Evolutionary conservation across 2,329 filamentous ascomycete genomes (phyloP).

Genomic region (Rutstroemia sp.): DNA sequence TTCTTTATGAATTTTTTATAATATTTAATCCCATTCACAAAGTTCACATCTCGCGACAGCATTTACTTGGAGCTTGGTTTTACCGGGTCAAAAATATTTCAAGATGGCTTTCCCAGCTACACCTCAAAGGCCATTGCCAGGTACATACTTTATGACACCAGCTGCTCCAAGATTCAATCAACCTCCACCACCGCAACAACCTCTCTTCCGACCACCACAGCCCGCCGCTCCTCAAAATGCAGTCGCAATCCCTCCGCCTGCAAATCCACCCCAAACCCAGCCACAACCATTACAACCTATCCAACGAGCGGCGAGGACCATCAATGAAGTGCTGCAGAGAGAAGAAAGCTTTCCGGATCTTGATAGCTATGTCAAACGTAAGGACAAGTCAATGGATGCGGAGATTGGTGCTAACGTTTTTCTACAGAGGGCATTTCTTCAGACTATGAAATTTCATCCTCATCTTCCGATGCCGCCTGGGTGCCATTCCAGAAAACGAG

Average conservation of each 20-base stretch:
- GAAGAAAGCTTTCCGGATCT: conserved; percentile 83
- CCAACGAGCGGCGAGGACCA: conserved; percentile 71
- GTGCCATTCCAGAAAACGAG: conserved; percentile 83
- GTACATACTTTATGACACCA: conserved; percentile 70
- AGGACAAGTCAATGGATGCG: conserved; percentile 33
- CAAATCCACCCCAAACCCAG: neutral
- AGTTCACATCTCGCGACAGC: conserved; percentile 10
- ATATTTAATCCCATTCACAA: conserved; percentile 11
- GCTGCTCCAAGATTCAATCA: conserved; percentile 45
- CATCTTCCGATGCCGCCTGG: conserved; percentile 58
- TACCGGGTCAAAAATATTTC: neutral
- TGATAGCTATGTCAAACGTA: conserved; percentile 82
- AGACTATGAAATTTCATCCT: conserved; percentile 72
- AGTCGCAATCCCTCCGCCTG: conserved; percentile 14
- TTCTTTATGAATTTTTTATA: conserved; percentile 21
- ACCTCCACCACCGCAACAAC: conserved; percentile 39
- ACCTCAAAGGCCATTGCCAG: conserved; percentile 65
- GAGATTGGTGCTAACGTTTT: conserved; percentile 15
- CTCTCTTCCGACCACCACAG: conserved; percentile 35
- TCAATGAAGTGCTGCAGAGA: conserved; percentile 69
- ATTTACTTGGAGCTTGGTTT: neutral
- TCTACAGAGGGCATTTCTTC: conserved; percentile 74
- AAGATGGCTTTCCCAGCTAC: conserved; percentile 35
- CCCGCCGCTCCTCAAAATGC: conserved; percentile 12
- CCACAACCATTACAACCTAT: conserved; percentile 55